Evolutionary conservation across 768 basidiomycete species (phyloP), one percentile per base, ranked within the genome.

Genomic region (Cystobasidiopsis lactophilus): DNA sequence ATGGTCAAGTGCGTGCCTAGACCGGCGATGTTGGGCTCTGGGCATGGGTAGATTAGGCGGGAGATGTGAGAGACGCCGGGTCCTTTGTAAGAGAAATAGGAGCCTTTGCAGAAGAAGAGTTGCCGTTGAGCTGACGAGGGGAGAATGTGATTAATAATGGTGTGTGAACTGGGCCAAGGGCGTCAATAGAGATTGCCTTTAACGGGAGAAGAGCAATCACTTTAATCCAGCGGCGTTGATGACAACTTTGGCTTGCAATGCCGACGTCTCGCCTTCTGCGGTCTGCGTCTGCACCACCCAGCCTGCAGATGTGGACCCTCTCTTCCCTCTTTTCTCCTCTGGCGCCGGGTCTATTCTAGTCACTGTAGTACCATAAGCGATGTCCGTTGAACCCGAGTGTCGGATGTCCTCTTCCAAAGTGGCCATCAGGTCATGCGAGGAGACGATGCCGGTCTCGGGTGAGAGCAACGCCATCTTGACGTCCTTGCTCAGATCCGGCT

Each of bases 31-130:
- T 58, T 63, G 1, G 59, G 54, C 47, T 66, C 63, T 3, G 91
- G 88, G 57, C 83, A 88, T 2, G 91, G 89, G 68, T 98, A 95
- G 62, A 98, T 77, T 54, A 98, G 75, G 58, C 78, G 79, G 3
- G 72, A 73, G 52, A 93, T 71, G 13, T 72, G 65, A 14, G 72
- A 67, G 39, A 80, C 71, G 0, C 85, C 86, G 0, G 78, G 77
- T 5, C 89, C 88, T 45, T 73, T 73, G 66, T 95, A 96, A 3
- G 78, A 76, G 29, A 85, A 80, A 62, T 95, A 96, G 3, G 84
- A 82, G 7, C 88, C 86, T 54, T 75, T 75, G 2, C 76, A 84
- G 59, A 77, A 88, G 64, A 76, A 85, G 69, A 84, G 76, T 1
- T 31, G 43, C 1, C 50, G 26, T 2, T 46, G 53, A 19, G 58